Conservation (phyloP, 306 rosid species). For the Aeschynomene evenia region DNA sequence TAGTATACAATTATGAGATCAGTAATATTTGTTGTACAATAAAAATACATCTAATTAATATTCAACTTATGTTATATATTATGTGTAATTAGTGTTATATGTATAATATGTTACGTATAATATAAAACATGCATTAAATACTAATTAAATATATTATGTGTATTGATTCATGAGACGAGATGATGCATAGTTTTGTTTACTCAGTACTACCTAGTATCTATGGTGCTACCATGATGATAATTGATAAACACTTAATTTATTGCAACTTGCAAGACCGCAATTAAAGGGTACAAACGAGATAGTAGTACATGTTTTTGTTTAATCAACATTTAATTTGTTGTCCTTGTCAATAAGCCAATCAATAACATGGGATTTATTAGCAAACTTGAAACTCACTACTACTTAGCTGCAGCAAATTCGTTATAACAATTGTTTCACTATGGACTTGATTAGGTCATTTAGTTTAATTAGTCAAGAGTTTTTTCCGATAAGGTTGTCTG, state of each 20-base stretch:
- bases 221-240: background rate
- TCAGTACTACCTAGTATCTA: too few species aligned
- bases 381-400: background rate
- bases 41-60: too few species aligned
- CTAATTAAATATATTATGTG: too few species aligned
- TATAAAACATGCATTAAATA: too few species aligned
- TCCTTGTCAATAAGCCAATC: background rate
- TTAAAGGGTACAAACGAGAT: background rate
- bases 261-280: background rate
- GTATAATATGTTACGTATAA: too few species aligned
- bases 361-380: background rate
- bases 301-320: background rate
- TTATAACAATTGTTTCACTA: background rate
- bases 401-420: background rate
- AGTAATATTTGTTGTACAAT: too few species aligned
- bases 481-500: background rate
- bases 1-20: too few species aligned
- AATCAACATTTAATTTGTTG: background rate
- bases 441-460: background rate
- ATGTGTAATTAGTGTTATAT: too few species aligned
- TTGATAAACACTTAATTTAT: background rate
- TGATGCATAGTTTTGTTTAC: too few species aligned
- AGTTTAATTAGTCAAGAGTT: background rate
- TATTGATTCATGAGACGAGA: too few species aligned
- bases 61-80: too few species aligned